phyloP scores from a whole-genome alignment of 1,139 yeast genomes.

The Hyphopichia fennica region DNA sequence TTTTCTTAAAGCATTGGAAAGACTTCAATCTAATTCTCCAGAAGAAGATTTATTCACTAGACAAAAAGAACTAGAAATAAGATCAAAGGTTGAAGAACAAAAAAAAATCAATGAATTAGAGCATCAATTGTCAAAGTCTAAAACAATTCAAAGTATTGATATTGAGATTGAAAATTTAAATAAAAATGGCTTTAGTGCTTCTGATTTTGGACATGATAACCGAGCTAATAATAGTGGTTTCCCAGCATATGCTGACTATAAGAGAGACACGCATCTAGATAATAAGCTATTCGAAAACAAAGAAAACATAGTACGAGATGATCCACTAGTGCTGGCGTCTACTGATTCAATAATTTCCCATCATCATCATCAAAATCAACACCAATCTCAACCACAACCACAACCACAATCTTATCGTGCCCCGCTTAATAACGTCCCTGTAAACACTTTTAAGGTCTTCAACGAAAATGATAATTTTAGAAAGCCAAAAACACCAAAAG shows the following conservation, averaged over 20 bases:
- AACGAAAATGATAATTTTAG: conserved; percentile 17
- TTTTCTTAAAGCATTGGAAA: conserved; percentile 8
- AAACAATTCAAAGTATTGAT: conserved; percentile 2
- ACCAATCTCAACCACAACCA: neutral
- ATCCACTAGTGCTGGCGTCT: neutral
- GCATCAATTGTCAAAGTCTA: conserved; percentile 6
- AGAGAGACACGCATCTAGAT: neutral
- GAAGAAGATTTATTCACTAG: conserved; percentile 13
- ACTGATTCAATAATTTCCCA: neutral
- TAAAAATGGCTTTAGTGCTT: neutral
- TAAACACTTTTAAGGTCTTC: conserved; percentile 11
- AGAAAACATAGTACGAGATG: conserved; percentile 6
- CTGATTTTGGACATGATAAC: neutral
- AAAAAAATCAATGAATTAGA: conserved; percentile 18
- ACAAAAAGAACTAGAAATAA: conserved; percentile 25
- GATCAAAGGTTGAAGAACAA: conserved; percentile 29
- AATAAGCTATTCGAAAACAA: conserved; percentile 5
- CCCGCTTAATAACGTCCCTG: conserved; percentile 18
- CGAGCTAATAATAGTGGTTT: neutral
- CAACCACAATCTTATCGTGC: too few species aligned
- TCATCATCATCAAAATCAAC: neutral
- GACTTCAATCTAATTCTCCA: conserved; percentile 8
- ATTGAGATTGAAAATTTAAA: neutral
- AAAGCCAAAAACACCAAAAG: conserved; percentile 22
- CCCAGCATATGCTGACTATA: neutral